Base-by-base conservation (phyloP, 257 asterid species). In the Apocynum venetum region DNA sequence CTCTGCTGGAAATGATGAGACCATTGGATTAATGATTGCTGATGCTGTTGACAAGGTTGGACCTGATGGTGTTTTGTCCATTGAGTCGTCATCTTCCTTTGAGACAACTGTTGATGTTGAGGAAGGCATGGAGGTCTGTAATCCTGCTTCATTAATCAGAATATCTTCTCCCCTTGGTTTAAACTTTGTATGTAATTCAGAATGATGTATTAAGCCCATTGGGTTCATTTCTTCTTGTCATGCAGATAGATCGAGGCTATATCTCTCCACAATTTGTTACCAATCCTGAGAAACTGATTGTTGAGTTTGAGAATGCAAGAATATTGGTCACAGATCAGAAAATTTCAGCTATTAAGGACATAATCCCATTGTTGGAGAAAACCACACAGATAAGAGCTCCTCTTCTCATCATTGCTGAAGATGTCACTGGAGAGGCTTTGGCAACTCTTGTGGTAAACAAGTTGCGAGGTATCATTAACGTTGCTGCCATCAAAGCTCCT, bases 401-500 rank as follows among this genome's bases (percentile, higher is more conserved):
- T 69, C 85, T 95, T 25, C 91, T 95, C 59, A 89, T 95, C 13
- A 76, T 95, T 83, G 97, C 98, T 17, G 98, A 95, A 84, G 98
- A 95, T 83, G 79, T 95, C 56, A 92, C 98, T 0, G 98, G 98
- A 65, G 98, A 95, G 89, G 98, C 98, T 79, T 80, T 95, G 88
- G 98, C 98, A 69, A 95, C 99, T 75, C 96, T 95, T 61, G 98
- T 95, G 38, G 99, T 95, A 2, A 95, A 95, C 86, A 95, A 95
- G 90, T 96, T 95, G 77, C 86, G 99, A 2, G 99, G 99, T 49
- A 85, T 95, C 59, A 68, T 95, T 83, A 95, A 93, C 60, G 99
- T 95, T 80, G 98, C 97, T 82, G 98, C 99, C 71, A 93, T 95
- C 84, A 95, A 93, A 85, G 98, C 99, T n/a, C 98, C 99, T n/a